Conservation (phyloP, 2,329 filamentous ascomycete genomes). For the Lachnellula arida region DNA sequence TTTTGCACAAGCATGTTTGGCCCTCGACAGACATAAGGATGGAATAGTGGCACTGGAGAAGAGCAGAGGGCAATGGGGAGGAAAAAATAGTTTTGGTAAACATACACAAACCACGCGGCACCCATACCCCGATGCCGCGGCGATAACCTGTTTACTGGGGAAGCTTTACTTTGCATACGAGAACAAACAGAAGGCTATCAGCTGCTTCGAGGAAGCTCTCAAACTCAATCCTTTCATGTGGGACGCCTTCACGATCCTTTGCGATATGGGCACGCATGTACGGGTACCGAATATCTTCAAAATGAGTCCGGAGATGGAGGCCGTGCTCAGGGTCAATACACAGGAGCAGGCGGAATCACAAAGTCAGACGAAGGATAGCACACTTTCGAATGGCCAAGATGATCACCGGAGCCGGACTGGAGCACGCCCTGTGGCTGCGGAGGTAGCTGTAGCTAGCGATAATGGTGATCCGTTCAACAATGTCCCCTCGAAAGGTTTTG, state of each 20-base stretch:
- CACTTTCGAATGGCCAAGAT: slow-evolving; percentile 12
- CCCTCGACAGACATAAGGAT: slow-evolving; percentile 72
- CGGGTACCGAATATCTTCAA: slow-evolving; percentile 85
- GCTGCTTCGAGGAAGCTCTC: slow-evolving; percentile 82
- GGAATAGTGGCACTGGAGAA: slow-evolving; percentile 83
- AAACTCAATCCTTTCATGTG: slow-evolving; percentile 95
- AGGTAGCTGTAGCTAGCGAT: slow-evolving; percentile 23
- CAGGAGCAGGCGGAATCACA: slow-evolving; percentile 21
- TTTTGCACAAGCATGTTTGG: slow-evolving; percentile 83
- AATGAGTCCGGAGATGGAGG: slow-evolving; percentile 59
- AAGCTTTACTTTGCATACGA: slow-evolving; percentile 83
- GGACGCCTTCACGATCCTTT: slow-evolving; percentile 89
- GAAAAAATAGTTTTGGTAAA: slow-evolving; percentile 73
- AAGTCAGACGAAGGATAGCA: slow-evolving; percentile 18
- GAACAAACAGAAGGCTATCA: slow-evolving; percentile 75
- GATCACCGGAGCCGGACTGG: slow-evolving; percentile 25
- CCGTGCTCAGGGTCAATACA: slow-evolving; percentile 37
- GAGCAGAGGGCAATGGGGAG: slow-evolving; percentile 68
- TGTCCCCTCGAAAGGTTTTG: slow-evolving; percentile 23
- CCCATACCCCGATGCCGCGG: slow-evolving; percentile 75
- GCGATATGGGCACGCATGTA: slow-evolving; percentile 79
- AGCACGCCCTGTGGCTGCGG: slow-evolving; percentile 18
- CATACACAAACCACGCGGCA: slow-evolving; percentile 73
- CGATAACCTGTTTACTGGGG: slow-evolving; percentile 77
- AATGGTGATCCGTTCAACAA: slow-evolving; percentile 33